Base-by-base conservation (phyloP, 2,329 filamentous ascomycete genomes). In the Calonectria crousiana region DNA sequence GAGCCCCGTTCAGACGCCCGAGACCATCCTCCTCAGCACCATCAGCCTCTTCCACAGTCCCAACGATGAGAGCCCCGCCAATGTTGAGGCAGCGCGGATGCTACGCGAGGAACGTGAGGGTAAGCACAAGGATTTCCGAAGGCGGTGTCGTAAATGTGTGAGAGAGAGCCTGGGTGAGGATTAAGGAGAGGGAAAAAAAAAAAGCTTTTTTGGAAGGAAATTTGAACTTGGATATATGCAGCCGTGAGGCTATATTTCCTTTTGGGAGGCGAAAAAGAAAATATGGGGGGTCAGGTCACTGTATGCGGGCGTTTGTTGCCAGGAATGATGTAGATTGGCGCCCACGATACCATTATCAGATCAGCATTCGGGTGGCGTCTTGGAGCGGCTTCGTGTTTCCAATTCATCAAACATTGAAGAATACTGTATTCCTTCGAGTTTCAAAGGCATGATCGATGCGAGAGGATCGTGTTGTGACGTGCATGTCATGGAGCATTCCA, bases 1-100 rank as follows among this genome's bases (percentile, higher is more conserved):
- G 97, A 94, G 91, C 73, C 97, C 97, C 34, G 96, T 98, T 2
- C 97, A 98, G 85, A 96, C 94, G 16, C 96, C 96, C 68, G 96
- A 98, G 89, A 98, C 95, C 28, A 98, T 99, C 75, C 87, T 99
- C 62, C 86, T 99, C 38, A 95, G 93, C 81, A 96, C 98, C 41
- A 97, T 99, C 83, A 97, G 94, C 84, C 93, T 99, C 88, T 92
- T 99, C 77, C 93, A 95, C 76, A 94, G 94, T 81, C 97, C 97
- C 64, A 99, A 99, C 84, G 95, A 98, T 82, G 97, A 98, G 89
- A 96, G 94, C 80, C 95, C 97, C 0, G 97, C 97, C 65, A 98
- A 99, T 83, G 92, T 98, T 34, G 96, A 98, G 87, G 97, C 97
- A 4, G 97, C 96, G 14, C 91, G 94, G 74, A 86, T 98, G 87